These are phyloP conservation scores for Epichloe aotearoae DNA, from an alignment of 2,329 filamentous ascomycete genomes.

Conservation along the genomic window DNA sequence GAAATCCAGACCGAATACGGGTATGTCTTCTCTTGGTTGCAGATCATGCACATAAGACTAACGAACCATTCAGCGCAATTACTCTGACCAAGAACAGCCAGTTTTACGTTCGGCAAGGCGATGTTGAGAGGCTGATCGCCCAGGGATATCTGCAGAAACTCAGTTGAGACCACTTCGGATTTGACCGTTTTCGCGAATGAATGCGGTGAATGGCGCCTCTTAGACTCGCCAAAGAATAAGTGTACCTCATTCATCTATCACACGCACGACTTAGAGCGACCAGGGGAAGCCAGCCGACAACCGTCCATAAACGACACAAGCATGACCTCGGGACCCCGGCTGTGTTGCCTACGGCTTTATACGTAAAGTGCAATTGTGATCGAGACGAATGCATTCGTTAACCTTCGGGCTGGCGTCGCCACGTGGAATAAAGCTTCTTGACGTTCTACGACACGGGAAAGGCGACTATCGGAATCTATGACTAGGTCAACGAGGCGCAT, in stretches of 20 bases:
- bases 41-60: slow-evolving; percentile 6
- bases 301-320: not conserved
- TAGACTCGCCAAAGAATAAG: not conserved
- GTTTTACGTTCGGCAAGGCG: slow-evolving; percentile 89
- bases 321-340: not conserved
- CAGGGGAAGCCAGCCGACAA: not conserved
- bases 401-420: not conserved
- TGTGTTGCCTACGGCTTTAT: not conserved
- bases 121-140: slow-evolving; percentile 86
- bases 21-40: slow-evolving; percentile 26
- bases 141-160: slow-evolving; percentile 92
- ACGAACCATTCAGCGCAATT: slow-evolving; percentile 53
- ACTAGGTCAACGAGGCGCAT: too few relatives aligned
- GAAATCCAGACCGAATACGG: slow-evolving; percentile 99
- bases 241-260: too few relatives aligned
- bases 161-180: slow-evolving; percentile 37
- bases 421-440: not conserved
- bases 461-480: too few relatives aligned
- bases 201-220: not conserved
- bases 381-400: not conserved
- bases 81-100: slow-evolving; percentile 97
- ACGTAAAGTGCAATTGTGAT: not conserved
- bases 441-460: not conserved
- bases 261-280: too few relatives aligned
- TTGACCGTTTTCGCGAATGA: not conserved